These are phyloP conservation scores for Alectoria sarmentosa DNA, from an alignment of 495 filamentous ascomycete genomes.

Conservation along the genomic window DNA sequence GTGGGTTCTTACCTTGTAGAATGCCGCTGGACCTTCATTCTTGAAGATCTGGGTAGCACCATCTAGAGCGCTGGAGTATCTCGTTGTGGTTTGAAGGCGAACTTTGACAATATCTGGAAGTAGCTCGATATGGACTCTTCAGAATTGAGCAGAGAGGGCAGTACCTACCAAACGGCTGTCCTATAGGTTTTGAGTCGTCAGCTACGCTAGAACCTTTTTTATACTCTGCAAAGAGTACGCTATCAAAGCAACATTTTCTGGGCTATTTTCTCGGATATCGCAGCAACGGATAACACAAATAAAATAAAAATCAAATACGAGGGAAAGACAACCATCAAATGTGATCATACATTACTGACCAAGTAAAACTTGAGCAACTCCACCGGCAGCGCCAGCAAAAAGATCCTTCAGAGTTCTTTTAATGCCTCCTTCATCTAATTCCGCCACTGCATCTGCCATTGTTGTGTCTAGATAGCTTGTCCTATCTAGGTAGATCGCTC, in stretches of 20 bases:
- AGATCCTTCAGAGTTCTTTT: constrained; percentile 80
- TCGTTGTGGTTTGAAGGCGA: constrained; percentile 78
- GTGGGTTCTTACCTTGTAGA: constrained; percentile 65
- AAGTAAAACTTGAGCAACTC: constrained; percentile 88
- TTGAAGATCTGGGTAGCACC: constrained; percentile 77
- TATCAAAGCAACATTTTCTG: neutral
- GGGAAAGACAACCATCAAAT: neutral
- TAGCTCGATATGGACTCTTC: neutral
- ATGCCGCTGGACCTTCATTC: constrained; percentile 81
- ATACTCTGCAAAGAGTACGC: neutral
- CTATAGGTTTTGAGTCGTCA: constrained; percentile 36
- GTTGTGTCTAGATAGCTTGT: neutral
- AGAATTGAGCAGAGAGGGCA: neutral
- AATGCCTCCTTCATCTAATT: constrained; percentile 31
- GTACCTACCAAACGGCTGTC: constrained; percentile 77
- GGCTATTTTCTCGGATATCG: neutral
- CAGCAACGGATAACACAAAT: neutral
- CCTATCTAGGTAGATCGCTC: neutral
- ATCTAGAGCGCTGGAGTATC: constrained; percentile 72
- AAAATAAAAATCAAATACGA: too few species aligned
- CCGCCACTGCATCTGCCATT: constrained; percentile 21
- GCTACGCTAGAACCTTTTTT: neutral
- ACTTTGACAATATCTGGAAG: constrained; percentile 90
- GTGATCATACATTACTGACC: constrained; percentile 49
- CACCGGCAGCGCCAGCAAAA: constrained; percentile 82